Conservation (phyloP, 331 rosid genomes). For the Quercus phellos region DNA sequence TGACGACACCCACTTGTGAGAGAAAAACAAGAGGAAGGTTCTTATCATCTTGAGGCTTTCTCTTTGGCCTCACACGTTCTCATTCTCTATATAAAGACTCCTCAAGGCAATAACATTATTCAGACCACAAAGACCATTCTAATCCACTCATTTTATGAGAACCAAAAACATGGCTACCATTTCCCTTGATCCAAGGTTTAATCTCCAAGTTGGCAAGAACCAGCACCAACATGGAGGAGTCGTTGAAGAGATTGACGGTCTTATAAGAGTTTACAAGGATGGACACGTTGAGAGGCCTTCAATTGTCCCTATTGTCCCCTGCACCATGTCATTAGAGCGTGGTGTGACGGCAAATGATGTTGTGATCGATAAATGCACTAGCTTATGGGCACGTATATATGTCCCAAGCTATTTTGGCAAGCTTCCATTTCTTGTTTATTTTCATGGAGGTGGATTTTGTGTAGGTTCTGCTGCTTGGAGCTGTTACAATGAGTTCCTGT, state of each 20-base stretch:
- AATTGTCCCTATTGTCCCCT: conserved; percentile 54
- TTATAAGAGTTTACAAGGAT: conserved; percentile 56
- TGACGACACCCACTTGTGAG: conserved; percentile 23
- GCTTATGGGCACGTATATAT: conserved; percentile 68
- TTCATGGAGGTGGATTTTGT: conserved; percentile 94
- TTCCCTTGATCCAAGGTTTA: conserved; percentile 43
- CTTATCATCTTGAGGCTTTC: conserved; percentile 21
- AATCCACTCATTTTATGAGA: conserved; percentile 5
- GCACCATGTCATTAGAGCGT: conserved; percentile 31
- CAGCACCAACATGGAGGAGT: conserved; percentile 35
- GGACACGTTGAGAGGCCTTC: conserved; percentile 66
- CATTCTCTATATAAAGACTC: conserved; percentile 43
- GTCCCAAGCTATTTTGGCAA: conserved; percentile 30
- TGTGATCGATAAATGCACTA: conserved; percentile 46
- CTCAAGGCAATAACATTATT: conserved; percentile 8
- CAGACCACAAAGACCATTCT: conserved; percentile 30
- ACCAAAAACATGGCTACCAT: conserved; percentile 51
- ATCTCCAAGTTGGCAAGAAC: conserved; percentile 28
- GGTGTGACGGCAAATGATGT: conserved; percentile 53
- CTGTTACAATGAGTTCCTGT: conserved; percentile 75
- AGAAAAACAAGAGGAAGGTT: conserved; percentile 19
- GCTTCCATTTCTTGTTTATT: conserved; percentile 69
- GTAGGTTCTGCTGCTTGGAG: conserved; percentile 90
- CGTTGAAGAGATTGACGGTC: conserved; percentile 69
- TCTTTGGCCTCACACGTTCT: conserved; percentile 11